Evolutionary conservation across 257 asterid species (phyloP).

Genomic region (Osmanthus fragrans): DNA sequence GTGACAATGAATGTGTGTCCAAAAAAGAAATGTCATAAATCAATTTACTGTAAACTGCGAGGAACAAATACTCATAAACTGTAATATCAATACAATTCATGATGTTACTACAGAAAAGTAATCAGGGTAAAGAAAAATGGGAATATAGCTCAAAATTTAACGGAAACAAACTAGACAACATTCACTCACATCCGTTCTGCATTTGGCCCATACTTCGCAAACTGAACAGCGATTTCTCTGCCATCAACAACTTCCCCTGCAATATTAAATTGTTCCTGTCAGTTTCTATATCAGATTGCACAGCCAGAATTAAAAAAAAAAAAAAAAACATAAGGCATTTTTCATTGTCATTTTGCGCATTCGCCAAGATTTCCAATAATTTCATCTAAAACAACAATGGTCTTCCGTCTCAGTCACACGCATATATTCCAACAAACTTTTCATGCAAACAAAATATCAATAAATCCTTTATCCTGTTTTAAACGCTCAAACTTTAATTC

Average conservation of each 20-base stretch:
- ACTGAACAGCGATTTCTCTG: constrained; percentile 36
- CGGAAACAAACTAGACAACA: background rate
- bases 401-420: background rate
- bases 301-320: background rate
- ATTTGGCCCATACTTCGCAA: constrained; percentile 43
- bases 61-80: background rate
- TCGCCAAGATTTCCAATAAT: background rate
- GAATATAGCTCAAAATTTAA: background rate
- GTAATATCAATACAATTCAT: background rate
- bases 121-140: background rate
- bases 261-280: background rate
- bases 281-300: background rate
- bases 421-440: background rate
- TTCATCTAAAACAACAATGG: background rate
- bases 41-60: background rate
- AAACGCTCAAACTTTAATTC: background rate
- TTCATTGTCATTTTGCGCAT: background rate
- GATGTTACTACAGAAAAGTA: background rate
- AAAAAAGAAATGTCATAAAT: background rate
- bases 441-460: background rate
- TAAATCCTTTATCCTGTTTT: too few species aligned
- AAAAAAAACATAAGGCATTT: background rate
- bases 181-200: constrained; percentile 39
- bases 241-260: constrained; percentile 41
- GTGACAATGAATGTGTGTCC: background rate